phyloP scores from a whole-genome alignment of 2,329 filamentous ascomycete genomes.

The Aspergillus versicolor region DNA sequence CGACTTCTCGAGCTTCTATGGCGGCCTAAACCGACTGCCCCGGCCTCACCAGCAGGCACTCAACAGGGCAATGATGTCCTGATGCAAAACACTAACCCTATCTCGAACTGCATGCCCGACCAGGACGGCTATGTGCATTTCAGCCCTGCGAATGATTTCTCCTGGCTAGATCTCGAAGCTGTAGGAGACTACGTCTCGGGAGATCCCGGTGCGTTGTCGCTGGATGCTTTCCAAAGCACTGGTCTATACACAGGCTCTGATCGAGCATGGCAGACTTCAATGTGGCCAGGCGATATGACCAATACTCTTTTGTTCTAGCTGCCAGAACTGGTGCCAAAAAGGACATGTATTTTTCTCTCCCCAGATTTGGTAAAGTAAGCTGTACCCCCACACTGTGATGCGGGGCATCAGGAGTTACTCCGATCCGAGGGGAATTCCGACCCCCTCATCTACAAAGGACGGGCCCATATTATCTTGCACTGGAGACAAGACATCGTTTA shows the following conservation, averaged over 20 bases:
- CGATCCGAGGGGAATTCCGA: constrained; percentile 16
- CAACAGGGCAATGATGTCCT: constrained; percentile 32
- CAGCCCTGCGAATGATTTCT: constrained; percentile 57
- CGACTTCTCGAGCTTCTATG: constrained; percentile 61
- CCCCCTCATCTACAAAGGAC: neutral
- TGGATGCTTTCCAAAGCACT: constrained; percentile 36
- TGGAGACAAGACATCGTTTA: neutral
- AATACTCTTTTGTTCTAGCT: constrained; percentile 35
- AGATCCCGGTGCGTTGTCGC: constrained; percentile 39
- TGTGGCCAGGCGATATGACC: constrained; percentile 44
- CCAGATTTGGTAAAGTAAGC: neutral
- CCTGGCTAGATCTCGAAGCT: constrained; percentile 61
- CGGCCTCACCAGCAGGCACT: constrained; percentile 24
- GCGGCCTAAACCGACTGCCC: constrained; percentile 45
- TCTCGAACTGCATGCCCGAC: constrained; percentile 37
- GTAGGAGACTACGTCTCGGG: constrained; percentile 58
- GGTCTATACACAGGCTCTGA: constrained; percentile 32
- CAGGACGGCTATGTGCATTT: constrained; percentile 37
- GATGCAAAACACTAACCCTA: constrained; percentile 29
- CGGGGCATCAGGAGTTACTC: constrained; percentile 26
- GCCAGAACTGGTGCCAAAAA: neutral
- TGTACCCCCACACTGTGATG: constrained; percentile 14
- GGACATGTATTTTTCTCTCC: neutral
- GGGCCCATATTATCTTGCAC: neutral
- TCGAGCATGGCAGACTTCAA: constrained; percentile 38